Evolutionary conservation across 768 basidiomycete species (phyloP).

Genomic region (Suillus weaverae): DNA sequence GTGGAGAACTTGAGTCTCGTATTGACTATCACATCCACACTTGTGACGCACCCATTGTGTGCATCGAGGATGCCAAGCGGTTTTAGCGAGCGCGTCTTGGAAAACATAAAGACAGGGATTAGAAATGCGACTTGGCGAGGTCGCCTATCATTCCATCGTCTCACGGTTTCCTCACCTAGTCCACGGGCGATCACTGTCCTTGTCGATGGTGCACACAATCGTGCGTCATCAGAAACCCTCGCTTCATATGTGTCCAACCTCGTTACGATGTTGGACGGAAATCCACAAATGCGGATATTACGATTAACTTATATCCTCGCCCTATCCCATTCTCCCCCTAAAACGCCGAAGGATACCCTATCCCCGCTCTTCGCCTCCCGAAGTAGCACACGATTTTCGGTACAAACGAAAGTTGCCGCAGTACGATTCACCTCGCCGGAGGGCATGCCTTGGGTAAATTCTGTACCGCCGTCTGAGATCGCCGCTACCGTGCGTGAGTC

Average conservation of each 20-base stretch:
- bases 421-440: conserved; percentile 73
- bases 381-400: conserved; percentile 24
- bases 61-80: conserved; percentile 1
- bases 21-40: conserved; percentile 55
- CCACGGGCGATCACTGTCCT: conserved; percentile 46
- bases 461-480: conserved; percentile 56
- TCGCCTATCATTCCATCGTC: conserved; percentile 68
- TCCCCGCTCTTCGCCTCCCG: conserved; percentile 57
- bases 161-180: conserved; percentile 21
- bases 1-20: conserved; percentile 80
- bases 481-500: conserved; percentile 43
- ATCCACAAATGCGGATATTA: conserved; percentile 26
- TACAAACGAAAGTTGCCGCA: conserved; percentile 51
- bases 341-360: conserved; percentile 72
- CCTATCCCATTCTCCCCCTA: conserved; percentile 86
- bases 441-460: conserved; percentile 93
- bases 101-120: conserved; percentile 59
- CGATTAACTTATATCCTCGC: conserved; percentile 71
- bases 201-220: conserved; percentile 94
- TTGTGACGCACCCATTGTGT: conserved; percentile 44
- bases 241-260: conserved; percentile 54
- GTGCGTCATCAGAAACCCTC: conserved; percentile 70
- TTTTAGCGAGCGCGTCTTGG: conserved; percentile 36
- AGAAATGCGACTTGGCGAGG: conserved; percentile 72
- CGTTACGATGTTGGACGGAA: conserved; percentile 24